These are phyloP conservation scores for Beauveria scarabaeidicola DNA, from an alignment of 2,329 filamentous ascomycete species.

Conservation along the genomic window DNA sequence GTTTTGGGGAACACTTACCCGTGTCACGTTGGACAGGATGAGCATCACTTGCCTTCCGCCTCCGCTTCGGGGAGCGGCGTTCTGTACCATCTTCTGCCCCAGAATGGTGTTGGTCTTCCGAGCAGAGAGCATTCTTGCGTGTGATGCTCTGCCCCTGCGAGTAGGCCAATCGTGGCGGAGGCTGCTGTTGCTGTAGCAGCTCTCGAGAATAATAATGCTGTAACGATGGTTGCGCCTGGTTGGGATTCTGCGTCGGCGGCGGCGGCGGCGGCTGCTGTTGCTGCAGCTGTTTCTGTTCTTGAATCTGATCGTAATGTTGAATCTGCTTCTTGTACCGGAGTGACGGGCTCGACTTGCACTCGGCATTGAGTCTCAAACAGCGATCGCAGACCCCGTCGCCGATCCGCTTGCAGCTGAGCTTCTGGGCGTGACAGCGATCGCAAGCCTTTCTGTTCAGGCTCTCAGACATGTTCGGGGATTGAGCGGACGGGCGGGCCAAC, in stretches of 20 bases:
- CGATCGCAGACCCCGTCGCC: constrained; percentile 33
- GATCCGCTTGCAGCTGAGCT: constrained; percentile 36
- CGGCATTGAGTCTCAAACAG: constrained; percentile 31
- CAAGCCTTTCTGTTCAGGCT: constrained; percentile 34
- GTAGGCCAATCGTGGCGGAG: background rate
- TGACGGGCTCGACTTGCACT: constrained; percentile 38
- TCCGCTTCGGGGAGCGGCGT: constrained; percentile 29
- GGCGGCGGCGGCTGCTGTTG: background rate
- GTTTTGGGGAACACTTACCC: constrained; percentile 24
- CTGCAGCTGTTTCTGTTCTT: background rate
- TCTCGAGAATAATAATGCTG: background rate
- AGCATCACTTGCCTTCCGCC: constrained; percentile 26
- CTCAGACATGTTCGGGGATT: constrained; percentile 28
- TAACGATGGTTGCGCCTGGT: constrained; percentile 14
- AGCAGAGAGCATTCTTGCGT: background rate
- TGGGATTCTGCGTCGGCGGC: constrained; percentile 18
- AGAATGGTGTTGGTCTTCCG: background rate
- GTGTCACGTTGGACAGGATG: constrained; percentile 26
- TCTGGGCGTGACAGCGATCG: constrained; percentile 38
- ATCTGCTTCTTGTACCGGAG: constrained; percentile 28
- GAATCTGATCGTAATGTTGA: constrained; percentile 11
- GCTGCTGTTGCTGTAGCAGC: constrained; percentile 14
- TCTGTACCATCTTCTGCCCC: constrained; percentile 9
- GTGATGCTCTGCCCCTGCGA: background rate
- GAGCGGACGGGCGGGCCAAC: background rate